A percentile compares a stretch with the other conserved stretches of the same genome.
Conservation (phyloP, 2,329 filamentous ascomycete species). For the Sordariomycetes sp. region DNA sequence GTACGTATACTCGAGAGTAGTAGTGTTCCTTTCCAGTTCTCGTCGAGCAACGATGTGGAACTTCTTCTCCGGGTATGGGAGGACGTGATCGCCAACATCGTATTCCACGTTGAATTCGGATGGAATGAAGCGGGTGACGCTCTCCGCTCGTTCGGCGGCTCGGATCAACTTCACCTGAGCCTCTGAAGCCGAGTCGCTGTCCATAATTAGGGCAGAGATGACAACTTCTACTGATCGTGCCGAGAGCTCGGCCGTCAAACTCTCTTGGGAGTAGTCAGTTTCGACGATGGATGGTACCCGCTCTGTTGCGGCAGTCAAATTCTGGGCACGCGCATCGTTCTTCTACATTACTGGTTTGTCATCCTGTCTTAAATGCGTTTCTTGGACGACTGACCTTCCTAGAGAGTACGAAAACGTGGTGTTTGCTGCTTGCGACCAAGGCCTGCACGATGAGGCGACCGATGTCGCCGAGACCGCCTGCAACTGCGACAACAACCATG, state of each 20-base stretch:
- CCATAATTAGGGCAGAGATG: neutral
- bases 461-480: slow-evolving; percentile 32
- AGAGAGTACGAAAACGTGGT: slow-evolving; percentile 28
- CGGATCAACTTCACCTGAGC: slow-evolving; percentile 21
- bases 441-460: slow-evolving; percentile 34
- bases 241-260: neutral
- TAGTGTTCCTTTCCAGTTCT: slow-evolving; percentile 18
- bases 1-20: slow-evolving; percentile 20
- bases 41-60: slow-evolving; percentile 16
- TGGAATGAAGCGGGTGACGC: slow-evolving; percentile 23
- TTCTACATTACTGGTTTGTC: no score
- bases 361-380: no score
- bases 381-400: slow-evolving; percentile 27
- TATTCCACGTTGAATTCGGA: slow-evolving; percentile 29
- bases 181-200: slow-evolving; percentile 14
- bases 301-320: no score
- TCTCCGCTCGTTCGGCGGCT: slow-evolving; percentile 17
- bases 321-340: no score
- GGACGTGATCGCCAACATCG: slow-evolving; percentile 18
- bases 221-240: neutral
- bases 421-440: slow-evolving; percentile 19
- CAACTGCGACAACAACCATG: slow-evolving; percentile 28
- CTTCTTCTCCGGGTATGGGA: slow-evolving; percentile 22
- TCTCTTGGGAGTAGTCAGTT: neutral
- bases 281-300: no score